Percentiles rank a stretch among this genome's conserved stretches.
These are phyloP conservation scores for Leptographium procerum DNA, from an alignment of 2,329 filamentous ascomycete species.

Conservation along the genomic window DNA sequence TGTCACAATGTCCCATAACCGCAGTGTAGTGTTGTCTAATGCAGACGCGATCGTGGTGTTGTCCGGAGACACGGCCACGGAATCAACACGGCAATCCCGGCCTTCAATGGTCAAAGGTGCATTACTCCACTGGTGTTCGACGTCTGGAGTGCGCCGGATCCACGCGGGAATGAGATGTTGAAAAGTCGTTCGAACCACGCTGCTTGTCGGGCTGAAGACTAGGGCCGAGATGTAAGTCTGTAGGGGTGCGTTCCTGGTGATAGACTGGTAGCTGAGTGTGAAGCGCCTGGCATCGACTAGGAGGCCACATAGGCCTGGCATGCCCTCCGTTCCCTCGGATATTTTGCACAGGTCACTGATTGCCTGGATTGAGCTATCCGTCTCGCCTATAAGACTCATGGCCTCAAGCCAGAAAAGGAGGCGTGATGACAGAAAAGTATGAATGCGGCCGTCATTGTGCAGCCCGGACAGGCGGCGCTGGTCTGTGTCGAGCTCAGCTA, in stretches of 20 bases:
- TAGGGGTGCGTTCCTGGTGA: not conserved
- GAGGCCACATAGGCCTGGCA: not conserved
- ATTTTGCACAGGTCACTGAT: not conserved
- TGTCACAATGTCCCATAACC: not conserved
- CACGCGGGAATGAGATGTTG: not conserved
- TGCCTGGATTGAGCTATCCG: not conserved
- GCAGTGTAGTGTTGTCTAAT: not conserved
- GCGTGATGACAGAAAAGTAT: not conserved
- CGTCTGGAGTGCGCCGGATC: not conserved
- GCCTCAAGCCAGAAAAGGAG: slow-evolving; percentile 1
- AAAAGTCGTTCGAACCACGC: not conserved
- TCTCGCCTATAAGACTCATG: not conserved
- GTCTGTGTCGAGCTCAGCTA: not conserved
- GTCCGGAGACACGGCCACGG: not conserved
- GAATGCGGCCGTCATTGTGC: not conserved
- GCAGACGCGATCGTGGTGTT: not conserved
- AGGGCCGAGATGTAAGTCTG: not conserved
- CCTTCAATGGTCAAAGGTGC: not conserved
- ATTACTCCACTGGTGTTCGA: not conserved
- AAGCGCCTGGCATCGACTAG: not conserved
- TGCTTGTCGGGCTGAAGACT: not conserved
- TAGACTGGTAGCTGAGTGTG: not conserved
- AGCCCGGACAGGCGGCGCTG: not conserved
- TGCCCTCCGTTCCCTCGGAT: not conserved
- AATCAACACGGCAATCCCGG: not conserved